Base-by-base conservation (phyloP, 306 rosid genomes). In the Alnus glutinosa region DNA sequence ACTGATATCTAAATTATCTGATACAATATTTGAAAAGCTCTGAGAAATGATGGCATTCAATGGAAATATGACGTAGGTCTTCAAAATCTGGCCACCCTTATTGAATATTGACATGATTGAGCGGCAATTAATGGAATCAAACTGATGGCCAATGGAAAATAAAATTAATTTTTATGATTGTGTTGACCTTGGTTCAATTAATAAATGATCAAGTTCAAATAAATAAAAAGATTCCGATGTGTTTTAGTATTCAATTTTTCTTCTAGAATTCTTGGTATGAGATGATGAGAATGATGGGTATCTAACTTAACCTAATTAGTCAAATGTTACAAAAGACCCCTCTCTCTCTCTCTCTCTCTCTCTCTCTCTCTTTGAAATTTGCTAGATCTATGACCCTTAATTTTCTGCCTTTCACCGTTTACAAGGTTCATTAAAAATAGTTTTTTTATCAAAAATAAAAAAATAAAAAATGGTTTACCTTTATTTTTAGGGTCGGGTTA, bases 81-180 rank as follows among this genome's bases (percentile, higher is more conserved):
- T 75, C 77, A n/a, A 74, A 79, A 69, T 76, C 76, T 71, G 77
- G 73, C 89, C 93, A 78, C 87, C 73, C 84, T 82, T 75, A 64
- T 75, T 88, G 87, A 86, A 80, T 75, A 64, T 75, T 88, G 87
- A 82, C 72, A 68, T 80, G 81, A 86, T 81, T 77, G 18, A 67
- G 42, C 14, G 7, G 39, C 42, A 74, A 37, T 3, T 19, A 2
- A 19, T 1, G 15, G 66, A 59, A 59, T 59, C 37, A 59, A 59
- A 28, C 9, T 59, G 11, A 7, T 32, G 3, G 30, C 30, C 1
- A 42, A 42, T 4, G 28, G 39, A 9, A 6, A 59, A 28, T 15
- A 28, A 28, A 59, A 2, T 42, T 42, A 1, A 39, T 39, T 23
- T 51, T 58, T 23, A 1, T 58, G 36, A 58, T 58, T 58, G 1